phyloP scores from a whole-genome alignment of 2,329 filamentous ascomycete species.

The Aplosporella prunicola region DNA sequence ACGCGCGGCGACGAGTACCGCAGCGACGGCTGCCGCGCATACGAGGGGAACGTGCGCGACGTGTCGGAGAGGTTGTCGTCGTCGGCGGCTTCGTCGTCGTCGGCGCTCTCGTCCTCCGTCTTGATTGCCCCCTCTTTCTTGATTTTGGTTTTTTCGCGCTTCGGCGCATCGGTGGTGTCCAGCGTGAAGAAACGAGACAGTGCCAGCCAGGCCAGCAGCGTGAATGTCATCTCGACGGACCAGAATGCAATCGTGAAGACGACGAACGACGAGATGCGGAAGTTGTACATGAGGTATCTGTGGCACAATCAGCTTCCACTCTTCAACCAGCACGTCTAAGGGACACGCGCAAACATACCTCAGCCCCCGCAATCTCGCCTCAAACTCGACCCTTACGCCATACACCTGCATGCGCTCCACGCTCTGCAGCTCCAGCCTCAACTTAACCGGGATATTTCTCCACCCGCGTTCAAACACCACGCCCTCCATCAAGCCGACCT shows the following conservation, averaged over 20 bases:
- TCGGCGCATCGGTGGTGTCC: neutral
- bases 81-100: slow-evolving; percentile 15
- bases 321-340: neutral
- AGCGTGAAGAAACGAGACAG: slow-evolving; percentile 35
- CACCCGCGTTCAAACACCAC: slow-evolving; percentile 53
- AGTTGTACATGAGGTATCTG: slow-evolving; percentile 78
- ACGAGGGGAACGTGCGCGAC: slow-evolving; percentile 39
- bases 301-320: neutral
- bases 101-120: slow-evolving; percentile 11
- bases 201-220: slow-evolving; percentile 54
- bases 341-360: slow-evolving; percentile 32
- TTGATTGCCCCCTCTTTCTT: slow-evolving; percentile 10
- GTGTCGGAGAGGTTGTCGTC: slow-evolving; percentile 35
- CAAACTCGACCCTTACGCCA: slow-evolving; percentile 55
- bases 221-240: slow-evolving; percentile 60
- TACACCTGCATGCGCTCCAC: slow-evolving; percentile 69
- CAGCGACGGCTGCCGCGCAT: slow-evolving; percentile 35
- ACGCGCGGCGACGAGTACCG: slow-evolving; percentile 21
- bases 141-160: neutral
- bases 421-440: slow-evolving; percentile 61
- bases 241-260: slow-evolving; percentile 67
- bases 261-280: slow-evolving; percentile 60
- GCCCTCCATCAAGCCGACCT: slow-evolving; percentile 63
- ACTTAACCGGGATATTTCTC: slow-evolving; percentile 41
- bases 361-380: slow-evolving; percentile 66